A percentile compares a stretch with the other conserved stretches of the same genome.
Conservation (phyloP, 1,139 yeast genomes). For the Barnettozyma hawaiiensis region DNA sequence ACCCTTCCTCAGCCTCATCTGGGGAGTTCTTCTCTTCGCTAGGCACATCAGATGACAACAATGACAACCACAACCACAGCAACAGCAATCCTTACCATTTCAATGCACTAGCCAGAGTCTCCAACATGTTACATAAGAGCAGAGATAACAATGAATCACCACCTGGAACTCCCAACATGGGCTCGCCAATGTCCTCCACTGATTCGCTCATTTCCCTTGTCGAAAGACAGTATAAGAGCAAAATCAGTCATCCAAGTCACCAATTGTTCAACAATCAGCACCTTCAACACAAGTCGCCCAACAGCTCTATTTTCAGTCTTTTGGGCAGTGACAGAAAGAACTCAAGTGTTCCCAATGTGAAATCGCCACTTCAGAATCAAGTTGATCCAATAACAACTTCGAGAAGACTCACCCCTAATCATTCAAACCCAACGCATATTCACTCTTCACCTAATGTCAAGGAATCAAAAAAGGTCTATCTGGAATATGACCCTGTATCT, state of each 20-base stretch:
- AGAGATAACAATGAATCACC: slow-evolving; percentile 14
- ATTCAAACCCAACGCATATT: slow-evolving; percentile 22
- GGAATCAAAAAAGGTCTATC: slow-evolving; percentile 74
- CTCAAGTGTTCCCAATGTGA: slow-evolving; percentile 11
- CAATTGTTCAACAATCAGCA: slow-evolving; percentile 23
- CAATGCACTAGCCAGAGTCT: slow-evolving; percentile 15
- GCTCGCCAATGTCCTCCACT: slow-evolving; percentile 31
- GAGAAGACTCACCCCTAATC: slow-evolving; percentile 20
- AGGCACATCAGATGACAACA: slow-evolving; percentile 1
- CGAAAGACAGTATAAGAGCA: slow-evolving; percentile 34
- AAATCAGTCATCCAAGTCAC: slow-evolving; percentile 36
- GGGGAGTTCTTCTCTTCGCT: slow-evolving; percentile 2
- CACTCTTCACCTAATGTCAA: slow-evolving; percentile 46
- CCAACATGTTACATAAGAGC: slow-evolving; percentile 17
- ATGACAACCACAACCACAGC: slow-evolving; percentile 1
- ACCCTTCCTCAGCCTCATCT: not conserved
- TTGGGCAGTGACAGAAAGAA: slow-evolving; percentile 5
- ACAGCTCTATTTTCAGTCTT: slow-evolving; percentile 15
- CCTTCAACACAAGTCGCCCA: slow-evolving; percentile 11
- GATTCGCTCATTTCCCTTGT: slow-evolving; percentile 35
- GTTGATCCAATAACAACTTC: slow-evolving; percentile 4
- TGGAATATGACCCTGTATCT: slow-evolving; percentile 86
- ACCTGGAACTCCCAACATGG: slow-evolving; percentile 9
- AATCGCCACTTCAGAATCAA: slow-evolving; percentile 16
- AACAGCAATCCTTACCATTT: slow-evolving; percentile 1